These are phyloP conservation scores for Thelonectria discophora DNA, from an alignment of 2,329 filamentous ascomycete genomes.

Conservation along the genomic window DNA sequence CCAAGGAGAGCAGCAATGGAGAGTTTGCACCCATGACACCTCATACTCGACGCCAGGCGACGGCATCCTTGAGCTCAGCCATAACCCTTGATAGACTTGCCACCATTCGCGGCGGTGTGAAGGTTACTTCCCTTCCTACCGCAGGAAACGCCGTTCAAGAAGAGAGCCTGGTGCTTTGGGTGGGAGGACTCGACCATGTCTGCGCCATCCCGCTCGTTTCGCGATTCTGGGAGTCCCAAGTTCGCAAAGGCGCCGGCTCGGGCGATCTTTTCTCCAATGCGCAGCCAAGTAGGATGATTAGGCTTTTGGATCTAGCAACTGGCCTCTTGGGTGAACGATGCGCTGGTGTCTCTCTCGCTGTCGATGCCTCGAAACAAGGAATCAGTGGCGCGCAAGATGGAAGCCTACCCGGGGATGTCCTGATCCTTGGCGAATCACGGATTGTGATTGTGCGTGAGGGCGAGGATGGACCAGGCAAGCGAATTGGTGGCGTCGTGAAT, in stretches of 20 bases:
- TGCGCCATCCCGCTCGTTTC: constrained; percentile 64
- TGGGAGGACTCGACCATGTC: constrained; percentile 64
- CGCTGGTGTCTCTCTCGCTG: constrained; percentile 59
- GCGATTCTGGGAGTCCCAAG: constrained; percentile 68
- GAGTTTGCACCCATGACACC: constrained; percentile 73
- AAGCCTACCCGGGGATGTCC: constrained; percentile 61
- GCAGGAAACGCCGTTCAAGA: constrained; percentile 56
- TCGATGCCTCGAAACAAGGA: constrained; percentile 44
- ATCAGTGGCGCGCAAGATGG: constrained; percentile 41
- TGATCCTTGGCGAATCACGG: constrained; percentile 65
- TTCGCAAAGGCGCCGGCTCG: constrained; percentile 59
- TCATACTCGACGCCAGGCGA: constrained; percentile 64
- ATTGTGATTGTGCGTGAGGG: constrained; percentile 64
- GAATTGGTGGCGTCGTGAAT: constrained; percentile 51
- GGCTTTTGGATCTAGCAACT: constrained; percentile 60
- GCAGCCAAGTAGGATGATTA: constrained; percentile 64
- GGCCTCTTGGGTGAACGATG: constrained; percentile 67
- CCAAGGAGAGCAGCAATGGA: constrained; percentile 50
- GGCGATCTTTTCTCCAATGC: constrained; percentile 65
- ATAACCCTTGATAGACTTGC: constrained; percentile 61
- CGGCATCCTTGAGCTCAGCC: constrained; percentile 54
- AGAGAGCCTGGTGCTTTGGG: constrained; percentile 66
- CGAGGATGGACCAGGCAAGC: constrained; percentile 57
- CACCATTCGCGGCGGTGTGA: constrained; percentile 62
- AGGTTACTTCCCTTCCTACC: constrained; percentile 56